phyloP scores from a whole-genome alignment of 495 filamentous ascomycete genomes.

The Filosporella fistucella region DNA sequence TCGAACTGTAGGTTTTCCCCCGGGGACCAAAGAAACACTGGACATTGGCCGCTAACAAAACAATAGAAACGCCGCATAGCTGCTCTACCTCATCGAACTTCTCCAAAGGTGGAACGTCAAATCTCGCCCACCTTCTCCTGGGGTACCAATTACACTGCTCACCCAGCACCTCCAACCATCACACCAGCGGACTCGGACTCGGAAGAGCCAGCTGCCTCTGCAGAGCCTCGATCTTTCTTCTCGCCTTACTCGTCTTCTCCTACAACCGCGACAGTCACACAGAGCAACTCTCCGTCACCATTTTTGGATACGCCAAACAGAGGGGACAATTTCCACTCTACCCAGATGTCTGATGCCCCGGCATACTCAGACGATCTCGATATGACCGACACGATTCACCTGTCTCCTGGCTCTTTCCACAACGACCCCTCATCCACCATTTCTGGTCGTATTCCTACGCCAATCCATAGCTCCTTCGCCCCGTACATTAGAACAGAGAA shows the following conservation, averaged over 20 bases:
- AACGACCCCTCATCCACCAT: conserved; percentile 20
- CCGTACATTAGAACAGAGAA: conserved; percentile 20
- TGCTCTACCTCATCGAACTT: conserved; percentile 19
- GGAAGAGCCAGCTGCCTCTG: conserved; percentile 15
- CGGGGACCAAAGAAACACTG: neutral
- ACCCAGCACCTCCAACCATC: conserved; percentile 24
- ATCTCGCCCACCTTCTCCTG: conserved; percentile 6
- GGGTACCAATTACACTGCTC: conserved; percentile 12
- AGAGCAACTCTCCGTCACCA: conserved; percentile 14
- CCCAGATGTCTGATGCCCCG: conserved; percentile 10
- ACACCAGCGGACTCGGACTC: conserved; percentile 25
- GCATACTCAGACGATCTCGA: conserved; percentile 22
- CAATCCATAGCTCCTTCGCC: conserved; percentile 25
- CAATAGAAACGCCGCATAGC: conserved; percentile 25
- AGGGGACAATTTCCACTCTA: conserved; percentile 13
- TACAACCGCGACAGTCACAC: conserved; percentile 5
- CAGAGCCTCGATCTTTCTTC: conserved; percentile 21
- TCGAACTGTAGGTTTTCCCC: conserved; percentile 14
- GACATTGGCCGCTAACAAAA: conserved; percentile 9
- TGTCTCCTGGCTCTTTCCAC: conserved; percentile 21
- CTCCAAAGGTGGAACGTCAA: conserved; percentile 13
- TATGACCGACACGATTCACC: conserved; percentile 21
- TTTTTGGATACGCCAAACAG: neutral
- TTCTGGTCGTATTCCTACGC: conserved; percentile 24
- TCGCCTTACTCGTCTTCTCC: conserved; percentile 22